Percentiles rank a stretch among this genome's conserved stretches.
These are phyloP conservation scores for Flaveria bidentis DNA, from an alignment of 129 eudicot genomes.

Conservation along the genomic window DNA sequence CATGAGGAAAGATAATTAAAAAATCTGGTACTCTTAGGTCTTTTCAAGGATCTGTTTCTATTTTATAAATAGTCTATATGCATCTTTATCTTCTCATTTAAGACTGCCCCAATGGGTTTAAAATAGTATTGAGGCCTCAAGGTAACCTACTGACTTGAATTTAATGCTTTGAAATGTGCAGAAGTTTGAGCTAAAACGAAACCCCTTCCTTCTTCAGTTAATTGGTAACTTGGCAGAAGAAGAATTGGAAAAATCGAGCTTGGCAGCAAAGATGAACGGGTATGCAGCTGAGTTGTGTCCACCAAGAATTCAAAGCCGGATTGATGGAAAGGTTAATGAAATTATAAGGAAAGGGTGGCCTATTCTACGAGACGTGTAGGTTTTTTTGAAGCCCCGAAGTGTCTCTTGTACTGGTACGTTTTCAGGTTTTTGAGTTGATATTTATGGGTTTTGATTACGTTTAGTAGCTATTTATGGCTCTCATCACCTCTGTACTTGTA, in stretches of 20 bases:
- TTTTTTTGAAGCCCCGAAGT: background rate
- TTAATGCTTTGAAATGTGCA: slow-evolving; percentile 30
- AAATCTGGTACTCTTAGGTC: background rate
- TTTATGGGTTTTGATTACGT: slow-evolving; percentile 9
- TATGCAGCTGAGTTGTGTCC: slow-evolving; percentile 96
- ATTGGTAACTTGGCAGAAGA: slow-evolving; percentile 88
- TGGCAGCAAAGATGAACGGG: slow-evolving; percentile 82
- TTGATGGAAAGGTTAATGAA: slow-evolving; percentile 73
- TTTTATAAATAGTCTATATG: background rate
- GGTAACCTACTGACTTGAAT: background rate
- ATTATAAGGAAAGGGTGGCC: slow-evolving; percentile 91
- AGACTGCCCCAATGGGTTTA: background rate
- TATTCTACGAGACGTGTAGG: slow-evolving; percentile 63
- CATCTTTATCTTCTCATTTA: background rate
- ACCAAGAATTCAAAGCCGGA: slow-evolving; percentile 59
- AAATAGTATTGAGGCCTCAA: background rate
- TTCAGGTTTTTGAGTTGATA: slow-evolving; percentile 10
- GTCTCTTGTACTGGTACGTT: slow-evolving; percentile 13
- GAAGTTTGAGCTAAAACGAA: slow-evolving; percentile 95
- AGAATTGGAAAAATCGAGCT: slow-evolving; percentile 74
- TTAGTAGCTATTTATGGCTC: slow-evolving; percentile 19
- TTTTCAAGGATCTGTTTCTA: background rate
- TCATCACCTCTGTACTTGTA: slow-evolving; percentile 18
- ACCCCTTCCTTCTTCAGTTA: slow-evolving; percentile 80
- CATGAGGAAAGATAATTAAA: no score